A percentile compares a stretch with the other conserved stretches of the same genome.
Conservation (phyloP, 306 rosid species). For the Cicer arietinum region DNA sequence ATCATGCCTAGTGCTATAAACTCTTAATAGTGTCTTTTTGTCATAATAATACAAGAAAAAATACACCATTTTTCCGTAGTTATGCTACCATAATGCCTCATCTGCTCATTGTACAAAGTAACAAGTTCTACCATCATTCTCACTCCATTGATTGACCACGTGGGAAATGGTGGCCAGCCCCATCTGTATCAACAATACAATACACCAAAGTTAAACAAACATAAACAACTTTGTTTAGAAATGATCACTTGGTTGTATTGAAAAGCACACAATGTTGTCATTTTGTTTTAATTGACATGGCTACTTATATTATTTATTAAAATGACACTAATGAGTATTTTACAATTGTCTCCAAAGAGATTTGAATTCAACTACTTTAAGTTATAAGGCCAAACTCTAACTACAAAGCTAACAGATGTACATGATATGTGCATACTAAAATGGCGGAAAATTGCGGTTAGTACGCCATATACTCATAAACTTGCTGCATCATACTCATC, state of each 20-base stretch:
- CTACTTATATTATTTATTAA: too few species aligned
- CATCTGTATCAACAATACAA: conserved; percentile 53
- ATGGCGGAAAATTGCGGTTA: too few species aligned
- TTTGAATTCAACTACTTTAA: too few species aligned
- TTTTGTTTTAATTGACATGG: too few species aligned
- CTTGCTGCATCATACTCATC: conserved; percentile 1
- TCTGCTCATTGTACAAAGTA: conserved; percentile 36
- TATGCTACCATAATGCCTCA: conserved; percentile 22
- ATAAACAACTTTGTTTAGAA: background rate
- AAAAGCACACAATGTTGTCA: background rate
- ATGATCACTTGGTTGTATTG: background rate
- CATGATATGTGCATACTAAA: too few species aligned
- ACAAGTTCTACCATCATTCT: conserved; percentile 45
- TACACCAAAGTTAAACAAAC: conserved; percentile 36
- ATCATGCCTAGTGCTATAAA: conserved; percentile 56
- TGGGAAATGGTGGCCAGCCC: conserved; percentile 65
- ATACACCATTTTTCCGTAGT: conserved; percentile 44
- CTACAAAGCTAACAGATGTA: too few species aligned
- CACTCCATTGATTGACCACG: conserved; percentile 69
- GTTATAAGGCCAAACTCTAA: too few species aligned
- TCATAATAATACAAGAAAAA: conserved; percentile 55
- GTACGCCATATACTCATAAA: background rate
- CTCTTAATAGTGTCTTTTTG: conserved; percentile 39
- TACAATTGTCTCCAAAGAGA: too few species aligned
- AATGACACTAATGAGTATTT: too few species aligned